phyloP scores from a whole-genome alignment of 2,329 filamentous ascomycete genomes.

The Alternaria gansuensis region DNA sequence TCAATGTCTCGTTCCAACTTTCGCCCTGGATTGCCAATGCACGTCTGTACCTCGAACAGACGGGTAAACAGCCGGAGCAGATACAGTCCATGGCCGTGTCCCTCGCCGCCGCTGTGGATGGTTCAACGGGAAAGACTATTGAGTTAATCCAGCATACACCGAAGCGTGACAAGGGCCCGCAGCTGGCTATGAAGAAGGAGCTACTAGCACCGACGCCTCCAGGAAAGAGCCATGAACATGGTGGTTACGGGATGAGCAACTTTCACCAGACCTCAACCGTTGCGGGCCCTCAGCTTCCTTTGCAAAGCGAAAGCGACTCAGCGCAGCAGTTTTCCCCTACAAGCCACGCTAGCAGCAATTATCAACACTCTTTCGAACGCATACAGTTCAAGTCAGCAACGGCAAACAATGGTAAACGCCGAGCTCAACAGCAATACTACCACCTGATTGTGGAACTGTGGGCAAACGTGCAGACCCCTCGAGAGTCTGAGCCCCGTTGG shows the following conservation, averaged over 20 bases:
- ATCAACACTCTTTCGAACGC: constrained; percentile 77
- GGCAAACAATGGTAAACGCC: constrained; percentile 89
- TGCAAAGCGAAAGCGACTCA: constrained; percentile 50
- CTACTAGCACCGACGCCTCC: constrained; percentile 72
- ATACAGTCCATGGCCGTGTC: constrained; percentile 82
- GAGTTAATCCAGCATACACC: constrained; percentile 91
- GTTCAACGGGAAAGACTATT: constrained; percentile 76
- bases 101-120: constrained; percentile 83
- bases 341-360: constrained; percentile 47
- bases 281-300: constrained; percentile 54
- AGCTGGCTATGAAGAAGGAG: constrained; percentile 75
- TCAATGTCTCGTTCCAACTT: constrained; percentile 79
- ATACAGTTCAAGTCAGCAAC: constrained; percentile 96
- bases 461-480: constrained; percentile 49
- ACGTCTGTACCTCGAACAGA: constrained; percentile 66
- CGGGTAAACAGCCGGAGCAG: constrained; percentile 59
- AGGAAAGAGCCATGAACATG: constrained; percentile 56
- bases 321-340: constrained; percentile 49
- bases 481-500: constrained; percentile 46
- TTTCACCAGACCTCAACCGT: constrained; percentile 49
- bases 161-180: constrained; percentile 88
- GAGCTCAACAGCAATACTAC: constrained; percentile 91
- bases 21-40: constrained; percentile 67
- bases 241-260: constrained; percentile 50
- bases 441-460: constrained; percentile 80